Base-by-base conservation (phyloP, 495 filamentous ascomycete genomes). In the Xylaria telfairii region DNA sequence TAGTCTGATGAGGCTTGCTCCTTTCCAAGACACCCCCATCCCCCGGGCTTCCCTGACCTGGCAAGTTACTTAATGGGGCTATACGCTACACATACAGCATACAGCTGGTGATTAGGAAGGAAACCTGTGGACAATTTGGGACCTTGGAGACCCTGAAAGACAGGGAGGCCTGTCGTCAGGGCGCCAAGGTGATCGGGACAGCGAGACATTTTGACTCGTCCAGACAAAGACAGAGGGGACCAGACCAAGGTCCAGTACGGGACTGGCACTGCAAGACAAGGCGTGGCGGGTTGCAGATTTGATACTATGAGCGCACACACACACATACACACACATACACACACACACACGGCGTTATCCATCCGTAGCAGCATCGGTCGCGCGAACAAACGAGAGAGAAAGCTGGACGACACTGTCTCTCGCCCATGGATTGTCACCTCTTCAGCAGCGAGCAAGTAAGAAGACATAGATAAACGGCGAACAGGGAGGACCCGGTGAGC, bases 1-100 rank as follows among this genome's bases (percentile, higher is more conserved):
- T 70, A 70, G 68, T 65, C 61, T 65, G 68, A 63, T 62, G 59
- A 70, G 68, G 68, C 68, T 70, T 70, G 68, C 60, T 65, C 68
- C 47, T 70, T 63, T 70, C 49, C 49, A 59, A 70, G 61, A 65
- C 60, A 46, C 60, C 60, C 44, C 46, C 34, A 12, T 12, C 59
- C 47, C 47, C 68, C 61, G 46, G 64, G 30, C n/a, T 64, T 46
- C 59, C 47, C 42, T 53, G 64, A 41, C 68, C 61, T 49, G 49
- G 37, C 57, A 65, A 65, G 61, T 70, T 59, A 51, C 68, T 70
- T 53, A 46, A 70, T 70, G 68, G 68, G 68, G 68, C 68, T 70
- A 70, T 64, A 59, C 65, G 30, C n/a, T 67, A 67, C 57, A 63
- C 42, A 44, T 60, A 69, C 67, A 62, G 67, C 37, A 62, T 61